Conservation (phyloP, 805 yeast genomes). For the Candida ipomoeae region DNA sequence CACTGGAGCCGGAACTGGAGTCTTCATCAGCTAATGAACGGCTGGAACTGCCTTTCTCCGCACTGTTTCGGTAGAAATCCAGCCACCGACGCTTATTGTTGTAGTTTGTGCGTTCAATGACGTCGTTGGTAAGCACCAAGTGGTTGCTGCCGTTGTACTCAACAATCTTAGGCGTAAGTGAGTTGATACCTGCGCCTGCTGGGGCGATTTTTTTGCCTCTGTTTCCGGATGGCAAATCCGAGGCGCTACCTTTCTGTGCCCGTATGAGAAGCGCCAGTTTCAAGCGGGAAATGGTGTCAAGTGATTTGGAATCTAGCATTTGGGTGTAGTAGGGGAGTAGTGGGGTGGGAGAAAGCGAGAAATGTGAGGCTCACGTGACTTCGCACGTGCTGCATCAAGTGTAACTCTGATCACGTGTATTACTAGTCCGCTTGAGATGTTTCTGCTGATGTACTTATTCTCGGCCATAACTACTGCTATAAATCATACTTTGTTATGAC, state of each 20-base stretch:
- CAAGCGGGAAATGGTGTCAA: conserved; percentile 36
- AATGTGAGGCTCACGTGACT: background rate
- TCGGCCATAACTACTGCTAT: too few species aligned
- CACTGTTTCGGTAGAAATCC: conserved; percentile 19
- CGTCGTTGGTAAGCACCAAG: conserved; percentile 34
- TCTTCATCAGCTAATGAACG: background rate
- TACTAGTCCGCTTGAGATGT: too few species aligned
- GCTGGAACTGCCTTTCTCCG: conserved; percentile 1
- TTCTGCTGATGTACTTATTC: too few species aligned
- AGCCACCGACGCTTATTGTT: conserved; percentile 36
- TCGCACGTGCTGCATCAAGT: background rate
- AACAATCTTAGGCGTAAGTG: conserved; percentile 31
- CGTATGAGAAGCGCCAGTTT: conserved; percentile 32
- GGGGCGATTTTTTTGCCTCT: conserved; percentile 31
- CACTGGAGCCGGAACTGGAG: conserved; percentile 1
- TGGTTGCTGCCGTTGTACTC: conserved; percentile 36
- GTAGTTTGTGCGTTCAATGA: conserved; percentile 25
- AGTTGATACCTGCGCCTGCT: conserved; percentile 15
- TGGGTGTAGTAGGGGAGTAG: background rate
- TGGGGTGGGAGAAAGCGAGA: background rate
- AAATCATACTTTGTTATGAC: too few species aligned
- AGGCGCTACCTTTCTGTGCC: conserved; percentile 5
- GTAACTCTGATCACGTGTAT: background rate
- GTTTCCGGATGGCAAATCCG: conserved; percentile 19
- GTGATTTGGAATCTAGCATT: conserved; percentile 37